Evolutionary conservation across 2,329 filamentous ascomycete genomes (phyloP).

Genomic region (Colletotrichum melonis): DNA sequence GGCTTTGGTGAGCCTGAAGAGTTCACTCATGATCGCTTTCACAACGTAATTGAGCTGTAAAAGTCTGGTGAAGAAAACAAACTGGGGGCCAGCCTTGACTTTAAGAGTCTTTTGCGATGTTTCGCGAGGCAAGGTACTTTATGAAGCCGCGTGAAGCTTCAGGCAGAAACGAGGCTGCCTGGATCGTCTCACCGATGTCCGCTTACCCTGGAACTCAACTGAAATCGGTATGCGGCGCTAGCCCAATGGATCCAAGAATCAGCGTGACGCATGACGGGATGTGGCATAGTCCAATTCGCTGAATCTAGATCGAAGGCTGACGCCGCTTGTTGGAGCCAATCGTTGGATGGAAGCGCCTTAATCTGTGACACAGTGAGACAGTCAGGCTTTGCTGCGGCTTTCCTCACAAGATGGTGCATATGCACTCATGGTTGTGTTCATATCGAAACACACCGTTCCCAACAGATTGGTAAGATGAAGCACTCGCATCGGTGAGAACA

Average conservation of each 20-base stretch:
- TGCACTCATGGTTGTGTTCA: not conserved
- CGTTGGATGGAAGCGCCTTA: not conserved
- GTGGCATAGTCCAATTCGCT: not conserved
- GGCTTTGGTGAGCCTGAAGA: constrained; percentile 21
- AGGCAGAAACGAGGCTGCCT: constrained; percentile 18
- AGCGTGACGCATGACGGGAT: not conserved
- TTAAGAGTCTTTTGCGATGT: not conserved
- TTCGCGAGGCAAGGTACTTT: not conserved
- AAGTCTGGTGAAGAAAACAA: too few species aligned
- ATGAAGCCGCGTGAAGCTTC: not conserved
- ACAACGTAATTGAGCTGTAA: too few species aligned
- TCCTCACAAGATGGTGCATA: not conserved
- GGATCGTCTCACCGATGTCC: not conserved
- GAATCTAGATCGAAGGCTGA: not conserved
- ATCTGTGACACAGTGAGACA: not conserved
- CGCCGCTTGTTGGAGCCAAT: not conserved
- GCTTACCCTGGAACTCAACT: not conserved
- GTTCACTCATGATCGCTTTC: constrained; percentile 22
- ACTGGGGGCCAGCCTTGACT: not conserved
- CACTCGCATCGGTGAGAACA: too few species aligned
- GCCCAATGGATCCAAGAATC: not conserved
- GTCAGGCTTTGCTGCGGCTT: not conserved
- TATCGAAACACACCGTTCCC: too few species aligned
- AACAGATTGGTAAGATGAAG: not conserved
- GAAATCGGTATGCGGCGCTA: not conserved